A percentile compares a stretch with the other conserved stretches of the same genome.
These are phyloP conservation scores for Podospora anserina DNA, from an alignment of 495 filamentous ascomycete species.

Conservation along the genomic window DNA sequence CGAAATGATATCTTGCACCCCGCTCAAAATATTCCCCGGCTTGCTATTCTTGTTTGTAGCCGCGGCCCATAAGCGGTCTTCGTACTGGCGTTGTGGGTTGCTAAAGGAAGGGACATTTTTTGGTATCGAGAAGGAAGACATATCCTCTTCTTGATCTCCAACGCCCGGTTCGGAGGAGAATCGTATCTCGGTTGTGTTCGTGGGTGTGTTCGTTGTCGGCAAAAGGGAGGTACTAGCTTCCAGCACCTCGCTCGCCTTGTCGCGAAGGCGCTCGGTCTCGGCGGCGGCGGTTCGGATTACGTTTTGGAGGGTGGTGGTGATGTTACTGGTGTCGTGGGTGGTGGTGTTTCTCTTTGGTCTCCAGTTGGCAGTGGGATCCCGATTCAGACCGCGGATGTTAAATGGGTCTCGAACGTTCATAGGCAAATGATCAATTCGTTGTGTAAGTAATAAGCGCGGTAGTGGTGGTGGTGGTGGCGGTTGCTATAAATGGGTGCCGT, in stretches of 20 bases:
- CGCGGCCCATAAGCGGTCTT: conserved; percentile 65
- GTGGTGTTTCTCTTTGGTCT: conserved; percentile 12
- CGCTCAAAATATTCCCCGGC: conserved; percentile 37
- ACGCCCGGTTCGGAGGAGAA: not conserved
- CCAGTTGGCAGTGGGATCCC: conserved; percentile 19
- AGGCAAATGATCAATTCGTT: not conserved
- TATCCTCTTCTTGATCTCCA: conserved; percentile 38
- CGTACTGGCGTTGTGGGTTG: conserved; percentile 62
- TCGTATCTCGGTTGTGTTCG: not conserved
- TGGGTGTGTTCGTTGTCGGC: not conserved
- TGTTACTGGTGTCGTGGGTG: conserved; percentile 8
- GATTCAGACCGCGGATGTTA: conserved; percentile 19
- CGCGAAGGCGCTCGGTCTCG: conserved; percentile 18
- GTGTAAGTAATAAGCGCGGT: not conserved
- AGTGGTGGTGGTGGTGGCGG: not conserved
- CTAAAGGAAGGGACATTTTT: conserved; percentile 69
- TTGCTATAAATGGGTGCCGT: not conserved
- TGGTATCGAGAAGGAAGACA: conserved; percentile 62
- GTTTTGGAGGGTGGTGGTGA: conserved; percentile 13
- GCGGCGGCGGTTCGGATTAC: conserved; percentile 21
- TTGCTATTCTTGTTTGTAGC: conserved; percentile 16
- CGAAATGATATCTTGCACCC: conserved; percentile 47
- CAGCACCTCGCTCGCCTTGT: conserved; percentile 16
- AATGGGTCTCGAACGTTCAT: conserved; percentile 26
- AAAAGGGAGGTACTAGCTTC: conserved; percentile 9